Evolutionary conservation across 106 monocot genomes (phyloP), one percentile per base, ranked within the genome.

Genomic region (Allium fistulosum): DNA sequence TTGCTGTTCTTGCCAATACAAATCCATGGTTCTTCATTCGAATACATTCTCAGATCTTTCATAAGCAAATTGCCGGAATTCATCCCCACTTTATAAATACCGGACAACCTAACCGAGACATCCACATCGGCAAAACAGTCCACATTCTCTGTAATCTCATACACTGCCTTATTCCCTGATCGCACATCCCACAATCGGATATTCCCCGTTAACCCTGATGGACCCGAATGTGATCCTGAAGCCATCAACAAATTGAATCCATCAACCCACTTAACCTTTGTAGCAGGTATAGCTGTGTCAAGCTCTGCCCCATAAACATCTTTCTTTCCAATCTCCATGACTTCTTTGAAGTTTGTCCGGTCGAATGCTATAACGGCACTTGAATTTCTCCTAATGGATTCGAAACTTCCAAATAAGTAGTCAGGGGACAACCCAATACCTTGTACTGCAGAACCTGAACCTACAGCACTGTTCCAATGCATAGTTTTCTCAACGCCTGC

Each of bases 111-210:
- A 10, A 87, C 90, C 6, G 82, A 85, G 0, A 65, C 78, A 2
- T 82, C 65, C 17, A 90, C 79, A 15, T 90, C 90, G 0, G 90
- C 71, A 17, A 85, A 90, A 70, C 94, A 90, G 49, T 94, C 90
- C 8, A 46, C 22, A 52, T 61, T 76, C 73, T 94, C 90, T 52
- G 56, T 72, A 0, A 79, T 26, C 63, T 94, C 84, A 76, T 80
- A 87, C 15, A 79, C 75, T 10, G 63, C 58, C 52, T 37, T 37
- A 4, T 46, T 59, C 12, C 66, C 57, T n/a, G 82, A 71, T 57
- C 90, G 72, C 4, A 87, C 67, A 50, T 94, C 90, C 80, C 84
- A 90, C 51, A 90, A 57, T 16, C 76, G 58, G 28, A 90, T 55
- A 45, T 74, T 80, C 2, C 94, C 87, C 15, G 57, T 55, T 2